These are phyloP conservation scores for Penicillium sp. DNA, from an alignment of 2,329 filamentous ascomycete species.

Conservation along the genomic window DNA sequence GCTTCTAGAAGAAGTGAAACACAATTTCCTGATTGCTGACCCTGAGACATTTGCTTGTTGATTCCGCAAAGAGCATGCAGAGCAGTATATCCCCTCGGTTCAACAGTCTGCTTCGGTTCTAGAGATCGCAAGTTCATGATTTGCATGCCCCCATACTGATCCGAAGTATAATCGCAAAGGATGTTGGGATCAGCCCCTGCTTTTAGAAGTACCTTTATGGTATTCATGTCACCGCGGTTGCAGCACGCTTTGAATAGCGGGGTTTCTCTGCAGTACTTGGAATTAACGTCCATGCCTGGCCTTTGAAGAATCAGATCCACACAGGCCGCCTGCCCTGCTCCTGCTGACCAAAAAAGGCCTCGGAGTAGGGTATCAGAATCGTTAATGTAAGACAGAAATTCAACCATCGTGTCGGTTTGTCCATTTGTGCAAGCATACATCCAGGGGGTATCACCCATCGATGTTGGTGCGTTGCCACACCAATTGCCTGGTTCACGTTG, in stretches of 20 bases:
- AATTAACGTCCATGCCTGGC: conserved; percentile 2
- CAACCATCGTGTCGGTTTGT: conserved; percentile 2
- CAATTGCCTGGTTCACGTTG: not conserved
- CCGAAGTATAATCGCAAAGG: not conserved
- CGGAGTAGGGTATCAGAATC: not conserved
- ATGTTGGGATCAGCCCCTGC: conserved; percentile 9
- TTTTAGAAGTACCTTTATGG: conserved; percentile 3
- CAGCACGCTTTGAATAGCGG: conserved; percentile 6
- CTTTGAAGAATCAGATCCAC: conserved; percentile 7
- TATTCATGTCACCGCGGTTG: not conserved
- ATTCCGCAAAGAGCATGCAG: not conserved
- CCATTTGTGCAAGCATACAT: conserved; percentile 9
- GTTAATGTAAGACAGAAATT: conserved; percentile 1
- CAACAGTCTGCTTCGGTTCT: not conserved
- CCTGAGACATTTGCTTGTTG: not conserved
- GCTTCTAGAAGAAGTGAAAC: conserved; percentile 3
- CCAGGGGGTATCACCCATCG: conserved; percentile 3
- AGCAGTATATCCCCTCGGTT: not conserved
- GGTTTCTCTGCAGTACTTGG: not conserved
- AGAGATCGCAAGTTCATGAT: not conserved
- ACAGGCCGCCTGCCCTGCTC: not conserved
- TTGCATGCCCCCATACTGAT: not conserved
- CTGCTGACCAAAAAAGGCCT: conserved; percentile 7
- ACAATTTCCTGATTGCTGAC: not conserved
- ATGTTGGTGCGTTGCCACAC: not conserved